Evolutionary conservation across 176 grass and related monocot genomes (phyloP), one percentile per base, ranked within the genome.

Genomic region (Oryza glumipatula): DNA sequence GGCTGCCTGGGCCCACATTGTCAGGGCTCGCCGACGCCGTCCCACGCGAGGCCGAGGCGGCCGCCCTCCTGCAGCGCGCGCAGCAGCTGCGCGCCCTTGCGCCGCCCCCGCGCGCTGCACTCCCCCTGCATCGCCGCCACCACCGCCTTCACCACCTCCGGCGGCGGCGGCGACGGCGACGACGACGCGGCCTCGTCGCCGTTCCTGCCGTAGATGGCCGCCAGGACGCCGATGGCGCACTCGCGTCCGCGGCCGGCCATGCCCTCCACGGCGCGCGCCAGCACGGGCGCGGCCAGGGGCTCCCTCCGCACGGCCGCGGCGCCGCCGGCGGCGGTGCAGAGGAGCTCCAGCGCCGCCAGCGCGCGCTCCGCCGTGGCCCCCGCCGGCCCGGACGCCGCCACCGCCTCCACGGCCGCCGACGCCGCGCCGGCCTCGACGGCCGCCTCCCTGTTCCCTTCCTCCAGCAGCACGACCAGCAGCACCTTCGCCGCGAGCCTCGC

Each of bases 21-120:
- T 83, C 84, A 87, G 67, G 75, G 77, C 38, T 83, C 87, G 44
- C 89, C 94, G 83, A 94, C 88, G 61, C 89, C 94, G 65, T 94
- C 94, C 94, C 91, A 96, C 46, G 91, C 94, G 28, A 96, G 86
- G 4, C 94, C 96, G 11, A 99, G 91, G 81, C 76, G 84, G 21
- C 93, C 96, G 58, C 23, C 88, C 71, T 94, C 91, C 77, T 96
- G 93, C 81, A 96, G 82, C 38, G 83, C 89, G 32, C 88, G 92
- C 11, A 99, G 89, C 72, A 99, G 80, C 89, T 96, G 93, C 2
- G 93, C 93, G 33, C 93, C 93, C 85, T 99, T 99, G 83, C 96
- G 81, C 51, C 91, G 76, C 0, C 91, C 96, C 36, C 93, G 83
- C 16, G 89, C 88, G 87, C 91, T 96, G 89, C 96, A 96, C 78